phyloP scores from a whole-genome alignment of 306 rosid genomes.

The Trifolium subterraneum region DNA sequence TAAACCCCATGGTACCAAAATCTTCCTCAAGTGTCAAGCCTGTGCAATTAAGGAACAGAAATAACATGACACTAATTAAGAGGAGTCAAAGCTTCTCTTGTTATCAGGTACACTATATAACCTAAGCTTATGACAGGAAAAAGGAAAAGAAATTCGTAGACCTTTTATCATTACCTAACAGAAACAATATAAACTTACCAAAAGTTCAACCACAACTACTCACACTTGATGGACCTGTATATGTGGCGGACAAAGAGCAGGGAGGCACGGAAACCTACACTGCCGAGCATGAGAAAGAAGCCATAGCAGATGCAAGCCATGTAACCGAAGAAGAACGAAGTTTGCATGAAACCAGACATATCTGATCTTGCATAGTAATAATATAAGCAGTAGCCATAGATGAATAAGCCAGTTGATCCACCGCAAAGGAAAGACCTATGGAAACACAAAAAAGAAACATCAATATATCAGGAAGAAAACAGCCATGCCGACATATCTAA shows the following conservation, averaged over 20 bases:
- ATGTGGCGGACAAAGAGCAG: slow-evolving; percentile 92
- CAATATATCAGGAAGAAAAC: background rate
- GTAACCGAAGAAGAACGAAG: slow-evolving; percentile 96
- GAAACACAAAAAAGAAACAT: slow-evolving; percentile 10
- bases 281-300: slow-evolving; percentile 96
- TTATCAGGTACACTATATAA: slow-evolving; percentile 52
- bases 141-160: slow-evolving; percentile 47
- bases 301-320: slow-evolving; percentile 99
- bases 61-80: slow-evolving; percentile 36
- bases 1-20: slow-evolving; percentile 43
- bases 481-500: background rate
- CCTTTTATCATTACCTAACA: slow-evolving; percentile 45
- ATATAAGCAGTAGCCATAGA: slow-evolving; percentile 94
- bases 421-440: slow-evolving; percentile 91
- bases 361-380: slow-evolving; percentile 92
- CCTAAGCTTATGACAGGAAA: slow-evolving; percentile 53
- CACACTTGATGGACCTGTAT: slow-evolving; percentile 98
- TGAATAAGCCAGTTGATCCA: slow-evolving; percentile 97
- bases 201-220: slow-evolving; percentile 54
- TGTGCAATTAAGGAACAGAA: slow-evolving; percentile 46
- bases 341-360: slow-evolving; percentile 98
- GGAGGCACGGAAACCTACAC: slow-evolving; percentile 90
- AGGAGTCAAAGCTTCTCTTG: slow-evolving; percentile 49
- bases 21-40: slow-evolving; percentile 47
- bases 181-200: slow-evolving; percentile 40